Percentiles rank a stretch among this genome's conserved stretches.
Evolutionary conservation across 352 stramenopile genomes (phyloP).

Genomic region (Phytopythium helicoides): DNA sequence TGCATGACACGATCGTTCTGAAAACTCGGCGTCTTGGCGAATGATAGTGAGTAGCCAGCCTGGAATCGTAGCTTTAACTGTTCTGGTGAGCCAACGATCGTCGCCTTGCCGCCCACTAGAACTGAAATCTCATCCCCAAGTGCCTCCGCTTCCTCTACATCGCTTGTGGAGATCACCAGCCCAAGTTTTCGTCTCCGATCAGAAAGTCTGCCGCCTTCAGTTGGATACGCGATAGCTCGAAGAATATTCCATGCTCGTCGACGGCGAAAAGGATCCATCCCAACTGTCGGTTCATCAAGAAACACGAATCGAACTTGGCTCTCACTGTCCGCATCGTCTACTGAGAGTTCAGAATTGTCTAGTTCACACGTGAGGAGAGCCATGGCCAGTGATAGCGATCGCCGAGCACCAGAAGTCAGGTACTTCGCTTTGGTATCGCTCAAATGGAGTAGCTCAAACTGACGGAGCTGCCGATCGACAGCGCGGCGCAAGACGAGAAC

Average conservation of each 20-base stretch:
- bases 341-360: conserved; percentile 23
- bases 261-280: conserved; percentile 93
- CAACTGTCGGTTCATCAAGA: conserved; percentile 86
- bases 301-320: conserved; percentile 43
- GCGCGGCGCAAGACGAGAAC: conserved; percentile 11
- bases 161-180: conserved; percentile 90
- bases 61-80: conserved; percentile 46
- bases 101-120: conserved; percentile 51
- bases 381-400: conserved; percentile 83
- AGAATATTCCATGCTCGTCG: conserved; percentile 87
- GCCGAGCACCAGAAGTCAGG: conserved; percentile 72
- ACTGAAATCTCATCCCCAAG: conserved; percentile 69
- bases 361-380: conserved; percentile 41
- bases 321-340: neutral
- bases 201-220: neutral
- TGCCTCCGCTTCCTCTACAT: conserved; percentile 88
- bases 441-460: conserved; percentile 40
- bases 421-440: conserved; percentile 25
- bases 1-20: conserved; percentile 15
- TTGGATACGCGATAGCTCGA: conserved; percentile 11
- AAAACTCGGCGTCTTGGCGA: conserved; percentile 33
- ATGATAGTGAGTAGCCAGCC: conserved; percentile 41
- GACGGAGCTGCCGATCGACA: conserved; percentile 20
- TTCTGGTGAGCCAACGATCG: conserved; percentile 30
- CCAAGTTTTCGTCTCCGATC: conserved; percentile 26